Conservation (phyloP, 257 asterid genomes). For the Ligustrum vulgare region DNA sequence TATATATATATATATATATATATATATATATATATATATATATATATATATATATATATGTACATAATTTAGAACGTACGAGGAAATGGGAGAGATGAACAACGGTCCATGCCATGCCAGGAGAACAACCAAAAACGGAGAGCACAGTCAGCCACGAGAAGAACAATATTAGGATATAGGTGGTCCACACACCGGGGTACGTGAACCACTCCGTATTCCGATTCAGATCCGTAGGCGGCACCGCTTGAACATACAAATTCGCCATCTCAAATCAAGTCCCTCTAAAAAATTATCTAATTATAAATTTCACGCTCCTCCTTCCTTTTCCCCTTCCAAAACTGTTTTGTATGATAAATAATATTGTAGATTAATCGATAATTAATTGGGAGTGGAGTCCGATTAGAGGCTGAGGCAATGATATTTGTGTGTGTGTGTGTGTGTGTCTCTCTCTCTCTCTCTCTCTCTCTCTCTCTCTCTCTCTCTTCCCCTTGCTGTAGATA, state of each 20-base stretch:
- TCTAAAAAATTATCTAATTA: neutral
- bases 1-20: too few species aligned
- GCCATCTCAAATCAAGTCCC: constrained; percentile 44
- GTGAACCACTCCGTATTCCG: constrained; percentile 93
- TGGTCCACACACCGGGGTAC: constrained; percentile 95
- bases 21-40: too few species aligned
- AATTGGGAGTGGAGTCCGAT: neutral
- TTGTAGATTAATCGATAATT: neutral
- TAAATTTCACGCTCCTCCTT: neutral
- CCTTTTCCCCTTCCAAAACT: neutral
- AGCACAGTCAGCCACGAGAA: constrained; percentile 79
- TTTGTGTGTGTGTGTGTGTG: neutral
- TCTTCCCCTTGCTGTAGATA: too few species aligned
- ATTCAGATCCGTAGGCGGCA: constrained; percentile 85
- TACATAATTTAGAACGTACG: constrained; percentile 32
- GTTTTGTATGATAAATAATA: neutral
- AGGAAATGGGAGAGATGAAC: constrained; percentile 76
- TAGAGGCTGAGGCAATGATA: neutral
- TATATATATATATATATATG: too few species aligned
- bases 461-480: neutral
- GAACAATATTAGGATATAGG: constrained; percentile 75
- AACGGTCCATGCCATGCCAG: constrained; percentile 96
- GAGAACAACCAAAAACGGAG: constrained; percentile 73
- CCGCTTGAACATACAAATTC: constrained; percentile 75
- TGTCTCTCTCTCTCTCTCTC: neutral